These are phyloP conservation scores for Torulaspora gathmanii DNA, from an alignment of 805 yeast species.

Conservation along the genomic window DNA sequence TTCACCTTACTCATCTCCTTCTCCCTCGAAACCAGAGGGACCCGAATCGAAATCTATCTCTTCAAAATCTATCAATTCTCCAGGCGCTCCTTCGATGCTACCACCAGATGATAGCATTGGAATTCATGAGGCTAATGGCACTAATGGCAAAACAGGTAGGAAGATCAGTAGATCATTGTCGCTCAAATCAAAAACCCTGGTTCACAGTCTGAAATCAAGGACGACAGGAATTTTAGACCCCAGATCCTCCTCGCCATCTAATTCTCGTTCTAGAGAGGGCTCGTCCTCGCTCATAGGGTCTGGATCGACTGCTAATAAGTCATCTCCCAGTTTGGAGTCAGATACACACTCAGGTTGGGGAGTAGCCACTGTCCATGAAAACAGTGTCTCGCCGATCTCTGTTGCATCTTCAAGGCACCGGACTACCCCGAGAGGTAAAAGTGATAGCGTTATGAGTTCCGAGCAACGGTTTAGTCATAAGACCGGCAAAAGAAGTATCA, in stretches of 20 bases:
- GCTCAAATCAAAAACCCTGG: conserved; percentile 30
- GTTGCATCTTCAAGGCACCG: conserved; percentile 6
- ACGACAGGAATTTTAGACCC: conserved; percentile 16
- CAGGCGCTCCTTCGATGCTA: not conserved
- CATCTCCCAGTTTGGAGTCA: conserved; percentile 8
- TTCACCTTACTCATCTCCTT: conserved; percentile 1
- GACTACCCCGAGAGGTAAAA: conserved; percentile 25
- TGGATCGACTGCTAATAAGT: conserved; percentile 1
- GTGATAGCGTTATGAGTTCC: conserved; percentile 27
- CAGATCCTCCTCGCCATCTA: conserved; percentile 11
- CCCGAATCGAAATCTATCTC: not conserved
- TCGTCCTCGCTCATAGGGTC: conserved; percentile 1
- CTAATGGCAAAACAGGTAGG: conserved; percentile 10
- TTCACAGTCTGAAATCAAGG: conserved; percentile 24
- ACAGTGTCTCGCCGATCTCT: conserved; percentile 1
- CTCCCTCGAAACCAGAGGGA: not conserved
- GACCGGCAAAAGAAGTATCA: not conserved
- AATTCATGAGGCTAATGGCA: not conserved
- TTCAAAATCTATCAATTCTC: not conserved
- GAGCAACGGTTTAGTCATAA: conserved; percentile 5
- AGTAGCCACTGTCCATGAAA: conserved; percentile 17
- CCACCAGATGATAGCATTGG: not conserved
- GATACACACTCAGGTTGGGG: conserved; percentile 38
- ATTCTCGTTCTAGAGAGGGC: not conserved
- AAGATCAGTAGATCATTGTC: conserved; percentile 35